Evolutionary conservation across 1,139 yeast species (phyloP), one percentile per base, ranked within the genome.

Genomic region (Zygoascus meyerae): DNA sequence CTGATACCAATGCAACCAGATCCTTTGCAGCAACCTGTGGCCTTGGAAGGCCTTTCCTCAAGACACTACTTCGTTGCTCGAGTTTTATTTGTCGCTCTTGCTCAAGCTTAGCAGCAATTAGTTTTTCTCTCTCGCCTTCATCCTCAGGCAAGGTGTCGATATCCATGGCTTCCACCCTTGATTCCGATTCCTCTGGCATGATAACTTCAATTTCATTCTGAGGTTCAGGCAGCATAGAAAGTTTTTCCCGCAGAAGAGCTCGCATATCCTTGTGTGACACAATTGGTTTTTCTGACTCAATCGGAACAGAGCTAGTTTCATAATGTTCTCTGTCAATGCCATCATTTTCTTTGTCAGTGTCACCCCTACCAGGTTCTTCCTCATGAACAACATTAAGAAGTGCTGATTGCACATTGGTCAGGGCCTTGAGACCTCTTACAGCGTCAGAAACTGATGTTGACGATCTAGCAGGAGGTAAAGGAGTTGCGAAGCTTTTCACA

Each of bases 161-260:
- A 6, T 40, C 36, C n/a, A 10, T 12, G 17, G 33, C 21, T 6
- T 31, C 49, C 4, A 43, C 39, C n/a, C n/a, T n/a, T 5, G 26
- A 38, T 12, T 53, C 61, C 15, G 55, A 58, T 15, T 58, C 64
- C 14, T 51, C 64, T 2, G 70, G 68, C 1, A 68, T 59, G 5
- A 68, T 65, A n/a, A 76, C 63, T 48, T 81, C 84, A 56, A 75
- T 79, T 49, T 79, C 82, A 54, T 81, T 79, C 52, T 70, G 68
- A 0, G 86, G 84, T 41, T 67, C 65, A 0, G 86, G 84, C 9
- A 81, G 61, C 1, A 57, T 52, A 3, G 66, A 63, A 2, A 42
- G 31, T 31, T 35, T 42, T 3, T 34, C n/a, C 28, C 43, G 18
- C 17, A 40, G 18, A n/a, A 26, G 3, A n/a, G 10, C 18, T 12